phyloP scores from a whole-genome alignment of 2,329 filamentous ascomycete genomes.

The Pseudogymnoascus sp. region DNA sequence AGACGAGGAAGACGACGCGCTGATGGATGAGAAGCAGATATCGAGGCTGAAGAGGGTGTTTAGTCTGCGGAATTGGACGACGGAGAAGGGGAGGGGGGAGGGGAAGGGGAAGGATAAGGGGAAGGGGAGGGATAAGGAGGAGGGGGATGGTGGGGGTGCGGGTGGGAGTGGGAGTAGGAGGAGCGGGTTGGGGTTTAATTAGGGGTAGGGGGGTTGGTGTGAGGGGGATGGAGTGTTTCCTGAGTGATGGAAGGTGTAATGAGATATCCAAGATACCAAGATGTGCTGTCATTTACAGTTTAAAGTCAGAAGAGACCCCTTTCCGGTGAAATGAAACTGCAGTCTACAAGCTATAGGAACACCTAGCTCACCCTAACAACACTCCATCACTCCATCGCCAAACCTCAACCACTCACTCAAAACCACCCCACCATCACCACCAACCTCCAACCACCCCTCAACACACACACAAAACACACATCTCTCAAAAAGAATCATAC shows the following conservation, averaged over 20 bases:
- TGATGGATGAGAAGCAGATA: background rate
- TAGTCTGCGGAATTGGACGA: background rate
- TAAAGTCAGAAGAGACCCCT: too few relatives aligned
- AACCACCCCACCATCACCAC: background rate
- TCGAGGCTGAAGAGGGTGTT: background rate
- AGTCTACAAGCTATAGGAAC: background rate
- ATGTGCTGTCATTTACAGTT: background rate
- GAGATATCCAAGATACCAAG: background rate
- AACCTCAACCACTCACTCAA: background rate
- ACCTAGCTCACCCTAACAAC: background rate
- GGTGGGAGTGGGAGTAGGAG: background rate
- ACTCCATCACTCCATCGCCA: background rate
- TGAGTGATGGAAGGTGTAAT: background rate
- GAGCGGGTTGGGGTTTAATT: background rate
- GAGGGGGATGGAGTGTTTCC: too few relatives aligned
- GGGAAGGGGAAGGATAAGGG: background rate
- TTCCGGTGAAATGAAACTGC: background rate
- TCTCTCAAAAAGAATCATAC: background rate
- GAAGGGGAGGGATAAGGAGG: background rate
- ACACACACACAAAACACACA: background rate
- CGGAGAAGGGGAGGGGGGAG: background rate
- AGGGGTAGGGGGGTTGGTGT: background rate
- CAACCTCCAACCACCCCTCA: background rate
- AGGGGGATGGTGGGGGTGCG: background rate
- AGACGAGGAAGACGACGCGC: background rate